Conservation (phyloP, 1,284 basidiomycete genomes). For the Phylloboletellus chloephorus region DNA sequence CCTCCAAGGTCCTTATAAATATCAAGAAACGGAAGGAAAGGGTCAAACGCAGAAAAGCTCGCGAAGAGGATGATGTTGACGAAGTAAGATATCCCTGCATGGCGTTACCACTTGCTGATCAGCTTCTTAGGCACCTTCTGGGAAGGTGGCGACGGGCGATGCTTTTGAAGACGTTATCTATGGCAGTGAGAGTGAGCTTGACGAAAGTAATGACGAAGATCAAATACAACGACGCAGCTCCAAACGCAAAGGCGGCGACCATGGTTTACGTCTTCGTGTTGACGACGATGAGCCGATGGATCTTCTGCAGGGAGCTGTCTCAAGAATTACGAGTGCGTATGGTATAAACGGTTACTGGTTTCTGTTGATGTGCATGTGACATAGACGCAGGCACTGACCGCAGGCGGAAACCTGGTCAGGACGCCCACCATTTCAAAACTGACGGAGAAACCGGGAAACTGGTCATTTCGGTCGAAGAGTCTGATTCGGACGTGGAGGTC, state of each 20-base stretch:
- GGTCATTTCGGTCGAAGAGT: slow-evolving; percentile 69
- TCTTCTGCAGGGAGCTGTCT: slow-evolving; percentile 79
- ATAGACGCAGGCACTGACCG: slow-evolving; percentile 50
- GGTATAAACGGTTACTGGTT: slow-evolving; percentile 1
- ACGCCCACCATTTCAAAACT: slow-evolving; percentile 82
- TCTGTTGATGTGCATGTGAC: slow-evolving; percentile 11
- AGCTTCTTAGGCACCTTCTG: slow-evolving; percentile 32
- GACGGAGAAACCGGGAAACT: slow-evolving; percentile 87
- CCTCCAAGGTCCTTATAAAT: slow-evolving; percentile 55
- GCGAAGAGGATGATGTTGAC: slow-evolving; percentile 46
- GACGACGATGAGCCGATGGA: slow-evolving; percentile 97
- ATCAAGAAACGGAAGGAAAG: slow-evolving; percentile 64
- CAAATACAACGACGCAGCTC: slow-evolving; percentile 27
- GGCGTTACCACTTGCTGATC: slow-evolving; percentile 9
- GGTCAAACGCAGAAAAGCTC: slow-evolving; percentile 72
- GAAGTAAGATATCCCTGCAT: slow-evolving; percentile 31
- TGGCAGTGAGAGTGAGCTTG: slow-evolving; percentile 85
- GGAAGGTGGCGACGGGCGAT: slow-evolving; percentile 62
- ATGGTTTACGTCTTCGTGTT: slow-evolving; percentile 65
- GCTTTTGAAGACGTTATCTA: slow-evolving; percentile 96
- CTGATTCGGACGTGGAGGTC: slow-evolving; percentile 39
- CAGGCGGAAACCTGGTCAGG: slow-evolving; percentile 78
- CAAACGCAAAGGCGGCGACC: slow-evolving; percentile 37
- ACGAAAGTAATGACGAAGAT: slow-evolving; percentile 68
- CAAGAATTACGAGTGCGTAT: slow-evolving; percentile 69